Evolutionary conservation across 1,139 yeast species (phyloP), one percentile per base, ranked within the genome.

Genomic region (Hansenula lynferdii): DNA sequence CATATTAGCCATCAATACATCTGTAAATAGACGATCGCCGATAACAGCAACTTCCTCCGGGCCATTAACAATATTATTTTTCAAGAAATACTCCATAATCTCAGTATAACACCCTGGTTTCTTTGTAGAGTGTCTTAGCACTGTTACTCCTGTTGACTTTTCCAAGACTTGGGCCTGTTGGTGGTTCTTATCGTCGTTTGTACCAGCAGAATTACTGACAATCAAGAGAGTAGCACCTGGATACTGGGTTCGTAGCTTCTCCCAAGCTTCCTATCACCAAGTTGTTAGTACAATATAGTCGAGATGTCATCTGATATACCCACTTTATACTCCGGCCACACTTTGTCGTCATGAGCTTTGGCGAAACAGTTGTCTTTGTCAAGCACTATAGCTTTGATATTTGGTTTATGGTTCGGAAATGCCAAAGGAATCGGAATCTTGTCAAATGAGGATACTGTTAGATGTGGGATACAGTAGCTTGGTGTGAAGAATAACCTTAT

Each of bases 311-410:
- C 5, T 8, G 6, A 7, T 6, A 14, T 5, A 22, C 33, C 44
- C 24, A 42, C 41, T 3, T 53, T 50, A 53, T 89, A 87, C 2
- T 65, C 84, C 0, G 85, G 89, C 86, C 89, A 89, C 2, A 92
- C 84, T 43, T 77, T 74, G 50, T 82, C 84, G 42, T 80, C 84
- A 43, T 86, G 85, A 34, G 94, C 95, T 48, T 74, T 72, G 5
- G 98, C 95, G 59, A 92, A 85, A 56, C 97, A 92, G 58, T 92
- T 94, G 61, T 92, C 99, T 59, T 94, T 92, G 58, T 92, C 99
- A 22, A 92, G 68, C 0, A 92, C 94, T 3, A 92, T 73, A 0
- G 94, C 96, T 49, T 77, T 82, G 44, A 89, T 84, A 14, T 38
- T 44, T 36, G 58, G 45, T 7, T 55, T 53, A 11, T 60, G 57